phyloP scores from a whole-genome alignment of 257 asterid species.

The Jacaranda copaia region DNA sequence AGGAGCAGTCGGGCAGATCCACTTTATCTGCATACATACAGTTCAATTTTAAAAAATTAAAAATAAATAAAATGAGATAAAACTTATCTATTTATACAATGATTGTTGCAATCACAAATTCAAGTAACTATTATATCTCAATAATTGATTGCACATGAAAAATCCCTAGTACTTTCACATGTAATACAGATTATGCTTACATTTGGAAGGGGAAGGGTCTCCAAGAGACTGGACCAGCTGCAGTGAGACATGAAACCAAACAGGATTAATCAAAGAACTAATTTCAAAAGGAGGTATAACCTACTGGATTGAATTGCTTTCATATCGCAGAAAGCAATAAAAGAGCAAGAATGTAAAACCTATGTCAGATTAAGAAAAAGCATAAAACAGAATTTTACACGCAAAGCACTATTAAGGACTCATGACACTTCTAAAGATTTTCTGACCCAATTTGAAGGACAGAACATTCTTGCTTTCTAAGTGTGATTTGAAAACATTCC shows the following conservation, averaged over 20 bases:
- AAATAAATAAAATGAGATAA: not conserved
- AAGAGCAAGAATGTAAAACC: not conserved
- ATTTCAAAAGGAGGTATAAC: conserved; percentile 15
- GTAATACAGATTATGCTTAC: conserved; percentile 54
- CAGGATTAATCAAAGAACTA: conserved; percentile 34
- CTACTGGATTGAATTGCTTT: conserved; percentile 19
- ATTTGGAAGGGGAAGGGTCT: conserved; percentile 90
- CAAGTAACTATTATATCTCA: conserved; percentile 14
- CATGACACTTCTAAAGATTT: not conserved
- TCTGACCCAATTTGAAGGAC: conserved; percentile 19
- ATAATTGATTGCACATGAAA: conserved; percentile 5
- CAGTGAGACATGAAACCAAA: conserved; percentile 44
- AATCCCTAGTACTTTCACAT: conserved; percentile 18
- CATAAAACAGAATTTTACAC: not conserved
- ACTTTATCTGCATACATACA: conserved; percentile 69
- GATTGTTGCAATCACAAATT: not conserved
- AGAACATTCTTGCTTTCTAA: not conserved
- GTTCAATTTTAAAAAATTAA: not conserved
- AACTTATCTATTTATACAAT: not conserved
- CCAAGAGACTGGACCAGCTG: conserved; percentile 93
- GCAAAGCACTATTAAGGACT: conserved; percentile 1
- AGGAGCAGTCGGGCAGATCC: conserved; percentile 97
- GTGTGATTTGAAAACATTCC: conserved; percentile 3
- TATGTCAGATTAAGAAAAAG: conserved; percentile 19
- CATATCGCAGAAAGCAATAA: conserved; percentile 19